Conservation (phyloP, 2,329 filamentous ascomycete genomes). For the Trichoderma sp. region DNA sequence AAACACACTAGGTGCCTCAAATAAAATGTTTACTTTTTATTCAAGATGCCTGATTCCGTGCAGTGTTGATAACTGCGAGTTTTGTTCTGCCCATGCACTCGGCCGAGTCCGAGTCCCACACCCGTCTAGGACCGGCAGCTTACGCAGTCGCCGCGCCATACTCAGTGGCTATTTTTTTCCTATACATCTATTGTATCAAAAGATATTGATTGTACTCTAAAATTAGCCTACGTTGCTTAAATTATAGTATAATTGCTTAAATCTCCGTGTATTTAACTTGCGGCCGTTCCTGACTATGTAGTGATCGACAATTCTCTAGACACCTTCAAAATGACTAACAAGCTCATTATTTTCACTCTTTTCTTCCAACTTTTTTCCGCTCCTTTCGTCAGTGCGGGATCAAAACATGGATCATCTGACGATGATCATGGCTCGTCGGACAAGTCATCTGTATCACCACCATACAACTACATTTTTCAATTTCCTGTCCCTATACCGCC, state of each 20-base stretch:
- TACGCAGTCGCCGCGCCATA: neutral
- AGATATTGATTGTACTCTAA: neutral
- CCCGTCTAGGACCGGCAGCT: neutral
- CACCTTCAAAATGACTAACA: neutral
- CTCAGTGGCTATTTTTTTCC: neutral
- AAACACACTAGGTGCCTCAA: neutral
- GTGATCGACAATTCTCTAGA: neutral
- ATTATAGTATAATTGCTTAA: neutral
- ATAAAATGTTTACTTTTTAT: neutral
- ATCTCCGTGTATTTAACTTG: neutral
- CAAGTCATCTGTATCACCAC: neutral
- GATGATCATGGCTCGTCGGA: neutral
- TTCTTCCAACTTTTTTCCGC: neutral
- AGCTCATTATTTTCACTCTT: neutral
- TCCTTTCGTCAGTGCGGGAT: neutral
- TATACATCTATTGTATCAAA: neutral
- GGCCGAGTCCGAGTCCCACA: neutral
- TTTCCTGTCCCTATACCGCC: neutral
- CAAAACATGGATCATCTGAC: neutral
- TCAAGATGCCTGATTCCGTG: no score
- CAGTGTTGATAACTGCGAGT: neutral
- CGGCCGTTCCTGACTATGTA: neutral
- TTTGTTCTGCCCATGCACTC: neutral
- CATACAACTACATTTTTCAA: neutral
- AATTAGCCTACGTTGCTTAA: neutral